Evolutionary conservation across 73 alveolate species (phyloP).

Genomic region (Effrenium voratum): DNA sequence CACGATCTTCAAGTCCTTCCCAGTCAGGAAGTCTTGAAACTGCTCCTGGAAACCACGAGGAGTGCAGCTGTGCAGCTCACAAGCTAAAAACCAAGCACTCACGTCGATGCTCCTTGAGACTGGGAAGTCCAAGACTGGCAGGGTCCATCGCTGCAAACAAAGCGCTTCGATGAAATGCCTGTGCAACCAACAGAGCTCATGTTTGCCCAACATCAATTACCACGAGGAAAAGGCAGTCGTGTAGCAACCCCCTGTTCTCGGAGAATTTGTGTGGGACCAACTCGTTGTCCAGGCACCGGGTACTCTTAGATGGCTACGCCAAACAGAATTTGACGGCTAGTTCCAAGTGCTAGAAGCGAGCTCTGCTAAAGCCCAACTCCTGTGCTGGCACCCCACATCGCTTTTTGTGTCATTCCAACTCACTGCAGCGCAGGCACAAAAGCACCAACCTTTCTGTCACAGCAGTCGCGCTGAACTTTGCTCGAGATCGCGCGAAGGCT

Average conservation of each 20-base stretch:
- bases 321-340: not conserved
- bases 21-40: conserved; percentile 41
- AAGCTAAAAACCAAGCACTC: not conserved
- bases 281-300: not conserved
- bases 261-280: not conserved
- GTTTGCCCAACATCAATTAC: no score
- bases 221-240: no score
- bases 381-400: no score
- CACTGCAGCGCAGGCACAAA: no score
- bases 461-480: no score
- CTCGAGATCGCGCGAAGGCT: no score
- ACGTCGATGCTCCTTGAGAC: not conserved
- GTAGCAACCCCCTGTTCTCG: no score
- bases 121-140: not conserved
- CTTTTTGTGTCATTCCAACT: no score
- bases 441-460: no score
- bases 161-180: not conserved
- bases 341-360: no score
- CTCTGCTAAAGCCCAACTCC: no score
- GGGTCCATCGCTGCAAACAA: not conserved
- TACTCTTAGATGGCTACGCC: not conserved
- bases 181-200: not conserved
- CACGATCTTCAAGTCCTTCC: conserved; percentile 17
- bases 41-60: conserved; percentile 30
- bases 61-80: not conserved